Base-by-base conservation (phyloP, 208 protist genomes). In the Trypanosoma conorhini region DNA sequence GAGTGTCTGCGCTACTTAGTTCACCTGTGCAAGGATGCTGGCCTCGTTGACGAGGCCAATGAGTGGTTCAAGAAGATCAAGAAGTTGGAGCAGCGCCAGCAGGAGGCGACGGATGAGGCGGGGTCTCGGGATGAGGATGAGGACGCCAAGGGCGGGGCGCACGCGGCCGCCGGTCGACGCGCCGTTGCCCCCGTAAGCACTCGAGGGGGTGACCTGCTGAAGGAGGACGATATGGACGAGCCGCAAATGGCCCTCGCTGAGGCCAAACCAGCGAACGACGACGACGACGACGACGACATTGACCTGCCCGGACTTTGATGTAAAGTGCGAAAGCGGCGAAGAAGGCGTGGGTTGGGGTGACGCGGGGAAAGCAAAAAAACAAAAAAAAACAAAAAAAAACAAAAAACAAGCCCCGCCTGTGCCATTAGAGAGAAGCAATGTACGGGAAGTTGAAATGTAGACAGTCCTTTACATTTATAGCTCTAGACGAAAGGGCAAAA, bases 1-100 rank as follows among this genome's bases (percentile, higher is more conserved):
- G 97, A 99, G 80, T 98, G 97, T 80, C 82, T 98, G 58, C 85
- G 86, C 54, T 98, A 98, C 77, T 83, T 99, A n/a, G 86, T 97
- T 46, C 91, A 98, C 70, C 81, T 99, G 33, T 98, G 95, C 81
- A 97, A 94, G 72, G 94, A 98, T 55, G 76, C 77, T 22, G 88
- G 89, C 26, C 80, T 97, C 28, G 76, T 79, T 38, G 94, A 98
- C 38, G 92, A 98, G 80, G 92, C 92, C 17, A 93, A 95, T 70
- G 89, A 94, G 74, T 98, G 92, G 86, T 89, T 91, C 72, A 91
- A 91, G 77, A 63, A 83, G 62, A 79, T 94, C 72, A 95, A 92
- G 70, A 88, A 88, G 61, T 73, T 83, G 52, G 92, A 97, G 77
- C 70, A 84, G 48, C 82, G 88, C 72, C 79, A 88, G 59, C 59